These are phyloP conservation scores for Eutypa lata DNA, from an alignment of 2,329 filamentous ascomycete genomes.

Conservation along the genomic window DNA sequence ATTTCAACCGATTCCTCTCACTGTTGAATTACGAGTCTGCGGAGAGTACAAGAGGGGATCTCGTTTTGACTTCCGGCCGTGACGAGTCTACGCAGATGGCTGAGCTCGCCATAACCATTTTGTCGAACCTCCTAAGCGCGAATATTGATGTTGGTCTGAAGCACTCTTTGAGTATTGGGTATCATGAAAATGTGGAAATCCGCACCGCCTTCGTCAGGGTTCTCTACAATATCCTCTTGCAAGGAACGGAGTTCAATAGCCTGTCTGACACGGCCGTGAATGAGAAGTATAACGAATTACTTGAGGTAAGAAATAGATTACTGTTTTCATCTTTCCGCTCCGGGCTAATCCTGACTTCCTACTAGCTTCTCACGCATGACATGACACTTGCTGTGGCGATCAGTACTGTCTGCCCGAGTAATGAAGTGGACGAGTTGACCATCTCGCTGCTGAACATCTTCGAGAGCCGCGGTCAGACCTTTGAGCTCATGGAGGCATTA, in stretches of 20 bases:
- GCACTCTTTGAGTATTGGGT: slow-evolving; percentile 67
- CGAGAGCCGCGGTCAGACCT: slow-evolving; percentile 61
- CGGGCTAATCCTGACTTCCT: slow-evolving; percentile 7
- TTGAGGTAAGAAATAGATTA: slow-evolving; percentile 49
- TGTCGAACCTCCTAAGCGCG: slow-evolving; percentile 67
- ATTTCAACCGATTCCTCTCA: slow-evolving; percentile 67
- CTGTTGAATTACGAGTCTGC: slow-evolving; percentile 57
- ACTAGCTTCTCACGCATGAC: slow-evolving; percentile 58
- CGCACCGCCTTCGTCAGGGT: slow-evolving; percentile 69
- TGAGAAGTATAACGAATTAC: slow-evolving; percentile 65
- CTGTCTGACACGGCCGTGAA: slow-evolving; percentile 64
- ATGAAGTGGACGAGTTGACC: slow-evolving; percentile 66
- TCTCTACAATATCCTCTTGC: slow-evolving; percentile 67
- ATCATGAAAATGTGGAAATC: slow-evolving; percentile 68
- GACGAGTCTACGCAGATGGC: slow-evolving; percentile 56
- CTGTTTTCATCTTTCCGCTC: background rate
- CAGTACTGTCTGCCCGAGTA: slow-evolving; percentile 63
- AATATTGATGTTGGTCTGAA: slow-evolving; percentile 71
- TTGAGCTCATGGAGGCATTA: slow-evolving; percentile 61
- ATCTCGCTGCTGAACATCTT: slow-evolving; percentile 68
- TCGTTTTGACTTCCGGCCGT: slow-evolving; percentile 35
- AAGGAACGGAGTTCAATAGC: slow-evolving; percentile 69
- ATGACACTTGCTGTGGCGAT: slow-evolving; percentile 61
- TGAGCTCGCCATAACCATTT: slow-evolving; percentile 63
- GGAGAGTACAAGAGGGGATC: slow-evolving; percentile 42